Conservation (phyloP, 2,329 filamentous ascomycete genomes). For the Xylaria arbuscula region DNA sequence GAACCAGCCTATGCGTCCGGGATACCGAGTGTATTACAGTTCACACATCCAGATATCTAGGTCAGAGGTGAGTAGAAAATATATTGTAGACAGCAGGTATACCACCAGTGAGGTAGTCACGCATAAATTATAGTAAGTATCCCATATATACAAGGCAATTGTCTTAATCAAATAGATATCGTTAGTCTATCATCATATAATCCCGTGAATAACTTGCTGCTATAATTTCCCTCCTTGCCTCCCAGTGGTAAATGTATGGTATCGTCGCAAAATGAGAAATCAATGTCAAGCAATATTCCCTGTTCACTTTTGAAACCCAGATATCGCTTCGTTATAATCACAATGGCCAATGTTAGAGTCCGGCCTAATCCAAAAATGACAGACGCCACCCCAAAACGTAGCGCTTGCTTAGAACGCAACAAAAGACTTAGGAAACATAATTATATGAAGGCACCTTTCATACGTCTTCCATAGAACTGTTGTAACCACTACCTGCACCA, state of each 20-base stretch:
- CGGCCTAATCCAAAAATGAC: neutral
- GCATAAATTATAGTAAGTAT: neutral
- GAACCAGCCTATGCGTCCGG: too few relatives aligned
- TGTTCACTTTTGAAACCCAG: neutral
- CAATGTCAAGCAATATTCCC: constrained; percentile 1
- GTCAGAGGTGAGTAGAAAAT: too few relatives aligned
- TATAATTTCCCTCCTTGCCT: neutral
- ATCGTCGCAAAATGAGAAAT: constrained; percentile 5
- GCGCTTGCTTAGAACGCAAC: neutral
- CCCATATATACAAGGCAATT: neutral
- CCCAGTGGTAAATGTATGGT: constrained; percentile 4
- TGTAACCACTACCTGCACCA: constrained; percentile 77
- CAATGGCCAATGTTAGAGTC: neutral
- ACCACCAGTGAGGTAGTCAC: neutral
- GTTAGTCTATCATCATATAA: neutral
- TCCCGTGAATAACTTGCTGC: neutral
- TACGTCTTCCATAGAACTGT: constrained; percentile 80
- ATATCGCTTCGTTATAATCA: constrained; percentile 16
- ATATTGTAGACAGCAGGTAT: too few relatives aligned
- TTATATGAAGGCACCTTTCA: constrained; percentile 18
- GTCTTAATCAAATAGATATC: neutral
- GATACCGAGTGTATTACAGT: too few relatives aligned
- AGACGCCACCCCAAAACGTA: neutral
- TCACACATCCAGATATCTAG: too few relatives aligned
- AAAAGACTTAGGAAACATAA: neutral